phyloP scores from a whole-genome alignment of 2,329 filamentous ascomycete genomes.

The Hypoxylon sp. region DNA sequence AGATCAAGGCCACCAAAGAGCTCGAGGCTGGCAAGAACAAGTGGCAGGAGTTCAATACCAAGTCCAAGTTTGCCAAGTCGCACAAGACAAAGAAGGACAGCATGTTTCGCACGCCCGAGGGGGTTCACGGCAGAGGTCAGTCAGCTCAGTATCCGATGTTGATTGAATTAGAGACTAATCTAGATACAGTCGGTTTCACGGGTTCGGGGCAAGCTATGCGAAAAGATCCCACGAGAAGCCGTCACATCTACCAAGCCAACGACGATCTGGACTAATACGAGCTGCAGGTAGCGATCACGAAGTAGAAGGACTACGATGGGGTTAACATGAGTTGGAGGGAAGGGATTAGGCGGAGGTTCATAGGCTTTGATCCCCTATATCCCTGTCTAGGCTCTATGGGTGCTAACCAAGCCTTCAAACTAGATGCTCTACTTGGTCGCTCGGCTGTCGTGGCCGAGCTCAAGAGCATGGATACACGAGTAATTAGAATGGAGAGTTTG shows the following conservation, averaged over 20 bases:
- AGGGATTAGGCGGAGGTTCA: conserved; percentile 36
- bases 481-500: conserved; percentile 30
- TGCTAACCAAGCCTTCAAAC: conserved; percentile 45
- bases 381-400: conserved; percentile 41
- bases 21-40: conserved; percentile 90
- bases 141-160: conserved; percentile 1
- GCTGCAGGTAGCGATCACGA: conserved; percentile 37
- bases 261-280: conserved; percentile 72
- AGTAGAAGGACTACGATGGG: conserved; percentile 20
- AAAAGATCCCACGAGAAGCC: conserved; percentile 82
- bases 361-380: conserved; percentile 47
- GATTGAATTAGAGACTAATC: conserved; percentile 41
- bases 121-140: conserved; percentile 84
- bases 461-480: conserved; percentile 27
- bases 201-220: conserved; percentile 96
- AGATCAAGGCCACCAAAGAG: conserved; percentile 89
- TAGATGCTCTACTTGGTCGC: conserved; percentile 33
- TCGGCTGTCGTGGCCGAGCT: conserved; percentile 29
- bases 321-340: conserved; percentile 25
- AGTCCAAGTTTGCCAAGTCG: conserved; percentile 72
- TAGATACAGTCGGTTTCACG: conserved; percentile 82
- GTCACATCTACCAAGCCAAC: conserved; percentile 83
- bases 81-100: conserved; percentile 80
- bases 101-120: conserved; percentile 95
- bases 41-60: conserved; percentile 92